Conservation (phyloP, 805 yeast genomes). For the Saccharomycopsis schoenii region DNA sequence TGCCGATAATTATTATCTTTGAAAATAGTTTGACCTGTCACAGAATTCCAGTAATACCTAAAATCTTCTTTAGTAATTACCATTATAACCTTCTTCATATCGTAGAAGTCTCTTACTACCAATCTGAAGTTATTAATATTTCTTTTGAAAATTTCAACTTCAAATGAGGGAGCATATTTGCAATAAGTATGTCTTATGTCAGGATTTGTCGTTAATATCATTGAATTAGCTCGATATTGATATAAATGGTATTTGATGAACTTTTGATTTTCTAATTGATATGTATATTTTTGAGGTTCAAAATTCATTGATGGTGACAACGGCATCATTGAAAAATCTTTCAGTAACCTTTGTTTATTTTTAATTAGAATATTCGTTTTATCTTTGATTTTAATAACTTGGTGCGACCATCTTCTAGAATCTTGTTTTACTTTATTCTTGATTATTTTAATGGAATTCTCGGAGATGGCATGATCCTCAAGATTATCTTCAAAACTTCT, state of each 20-base stretch:
- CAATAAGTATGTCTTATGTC: constrained; percentile 48
- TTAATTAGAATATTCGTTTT: background rate
- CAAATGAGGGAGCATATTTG: constrained; percentile 54
- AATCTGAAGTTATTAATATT: constrained; percentile 27
- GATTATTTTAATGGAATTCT: background rate
- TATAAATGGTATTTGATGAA: constrained; percentile 56
- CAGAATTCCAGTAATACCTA: constrained; percentile 6
- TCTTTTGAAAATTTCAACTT: constrained; percentile 31
- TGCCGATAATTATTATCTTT: background rate
- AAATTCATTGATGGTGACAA: background rate
- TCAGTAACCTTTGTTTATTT: background rate
- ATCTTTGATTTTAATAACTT: background rate
- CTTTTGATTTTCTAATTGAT: constrained; percentile 25
- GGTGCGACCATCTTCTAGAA: background rate
- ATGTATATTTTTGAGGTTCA: background rate
- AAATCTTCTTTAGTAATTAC: constrained; percentile 11
- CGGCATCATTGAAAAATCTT: background rate
- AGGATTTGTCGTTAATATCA: constrained; percentile 60
- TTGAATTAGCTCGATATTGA: constrained; percentile 32
- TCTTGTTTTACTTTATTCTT: background rate
- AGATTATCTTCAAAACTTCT: background rate
- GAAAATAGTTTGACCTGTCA: background rate
- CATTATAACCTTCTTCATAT: constrained; percentile 2
- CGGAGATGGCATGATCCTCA: background rate
- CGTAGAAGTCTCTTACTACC: constrained; percentile 20